phyloP scores from a whole-genome alignment of 2,329 filamentous ascomycete species.

The Nannizzia gypsea region DNA sequence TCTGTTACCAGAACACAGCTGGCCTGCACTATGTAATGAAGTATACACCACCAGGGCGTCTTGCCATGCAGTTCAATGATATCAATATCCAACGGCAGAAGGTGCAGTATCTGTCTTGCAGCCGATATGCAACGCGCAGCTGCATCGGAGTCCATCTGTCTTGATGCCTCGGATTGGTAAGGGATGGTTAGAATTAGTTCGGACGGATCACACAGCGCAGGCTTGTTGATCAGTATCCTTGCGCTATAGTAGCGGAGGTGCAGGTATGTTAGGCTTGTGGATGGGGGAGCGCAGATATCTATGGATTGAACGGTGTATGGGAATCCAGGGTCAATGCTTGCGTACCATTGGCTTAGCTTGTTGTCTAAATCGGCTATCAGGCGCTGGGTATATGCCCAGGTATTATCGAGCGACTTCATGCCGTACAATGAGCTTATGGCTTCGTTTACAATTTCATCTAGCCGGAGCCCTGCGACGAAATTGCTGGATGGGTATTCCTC shows the following conservation, averaged over 20 bases:
- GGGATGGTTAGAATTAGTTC: conserved; percentile 22
- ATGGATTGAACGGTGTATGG: neutral
- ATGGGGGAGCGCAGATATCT: neutral
- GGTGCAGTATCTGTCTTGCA: conserved; percentile 23
- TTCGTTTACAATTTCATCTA: conserved; percentile 21
- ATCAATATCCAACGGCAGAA: conserved; percentile 23
- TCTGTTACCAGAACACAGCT: conserved; percentile 28
- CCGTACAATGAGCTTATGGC: conserved; percentile 25
- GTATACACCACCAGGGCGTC: conserved; percentile 31
- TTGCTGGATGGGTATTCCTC: neutral
- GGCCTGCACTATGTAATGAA: conserved; percentile 32
- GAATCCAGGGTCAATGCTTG: conserved; percentile 18
- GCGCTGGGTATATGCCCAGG: conserved; percentile 27
- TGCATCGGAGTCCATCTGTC: conserved; percentile 22
- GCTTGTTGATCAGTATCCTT: conserved; percentile 28
- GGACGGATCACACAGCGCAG: conserved; percentile 25
- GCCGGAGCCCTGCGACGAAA: conserved; percentile 11
- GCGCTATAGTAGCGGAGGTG: conserved; percentile 22
- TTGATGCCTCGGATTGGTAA: conserved; percentile 21
- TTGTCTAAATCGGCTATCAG: conserved; percentile 20
- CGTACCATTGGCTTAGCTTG: conserved; percentile 26
- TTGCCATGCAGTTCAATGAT: conserved; percentile 21
- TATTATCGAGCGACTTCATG: conserved; percentile 18
- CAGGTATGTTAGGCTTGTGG: conserved; percentile 12
- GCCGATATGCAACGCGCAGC: conserved; percentile 25